Evolutionary conservation across 805 yeast genomes (phyloP).

Genomic region (Candida hungchunana): DNA sequence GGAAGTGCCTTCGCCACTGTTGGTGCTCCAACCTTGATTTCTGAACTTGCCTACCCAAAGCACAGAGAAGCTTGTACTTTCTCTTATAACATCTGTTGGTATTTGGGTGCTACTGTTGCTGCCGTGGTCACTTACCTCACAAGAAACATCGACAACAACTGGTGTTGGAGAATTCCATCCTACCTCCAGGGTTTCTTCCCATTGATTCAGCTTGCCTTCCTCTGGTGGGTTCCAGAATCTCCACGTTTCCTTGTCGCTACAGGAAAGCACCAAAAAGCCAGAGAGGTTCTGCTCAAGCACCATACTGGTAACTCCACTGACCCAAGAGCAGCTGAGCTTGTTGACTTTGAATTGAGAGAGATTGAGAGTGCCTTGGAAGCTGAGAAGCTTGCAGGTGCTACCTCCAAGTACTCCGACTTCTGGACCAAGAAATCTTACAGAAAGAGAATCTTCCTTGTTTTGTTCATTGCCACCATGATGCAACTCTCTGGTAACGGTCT

Average conservation of each 20-base stretch:
- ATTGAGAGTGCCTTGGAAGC: slow-evolving; percentile 36
- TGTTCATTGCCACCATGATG: slow-evolving; percentile 33
- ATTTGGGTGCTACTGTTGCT: slow-evolving; percentile 48
- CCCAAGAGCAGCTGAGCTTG: slow-evolving; percentile 21
- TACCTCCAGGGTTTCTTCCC: slow-evolving; percentile 47
- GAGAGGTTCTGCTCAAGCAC: slow-evolving; percentile 32
- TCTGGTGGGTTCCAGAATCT: slow-evolving; percentile 44
- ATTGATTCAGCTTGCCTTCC: slow-evolving; percentile 32
- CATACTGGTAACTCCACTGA: slow-evolving; percentile 34
- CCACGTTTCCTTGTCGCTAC: slow-evolving; percentile 42
- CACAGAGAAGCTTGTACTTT: slow-evolving; percentile 39
- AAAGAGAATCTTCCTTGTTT: slow-evolving; percentile 36
- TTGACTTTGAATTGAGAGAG: slow-evolving; percentile 37
- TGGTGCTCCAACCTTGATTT: slow-evolving; percentile 44
- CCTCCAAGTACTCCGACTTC: slow-evolving; percentile 36
- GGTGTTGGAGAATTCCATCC: slow-evolving; percentile 54
- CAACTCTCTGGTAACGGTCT: slow-evolving; percentile 49
- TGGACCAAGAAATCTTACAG: slow-evolving; percentile 30
- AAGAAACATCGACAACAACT: slow-evolving; percentile 24
- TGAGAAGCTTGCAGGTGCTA: slow-evolving; percentile 32
- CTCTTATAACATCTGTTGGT: slow-evolving; percentile 47
- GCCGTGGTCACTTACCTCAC: slow-evolving; percentile 25
- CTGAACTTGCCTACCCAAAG: slow-evolving; percentile 47
- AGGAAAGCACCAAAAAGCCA: slow-evolving; percentile 42
- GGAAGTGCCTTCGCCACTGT: slow-evolving; percentile 38